Conservation (phyloP, 2,329 filamentous ascomycete species). For the Beauveria sp. region DNA sequence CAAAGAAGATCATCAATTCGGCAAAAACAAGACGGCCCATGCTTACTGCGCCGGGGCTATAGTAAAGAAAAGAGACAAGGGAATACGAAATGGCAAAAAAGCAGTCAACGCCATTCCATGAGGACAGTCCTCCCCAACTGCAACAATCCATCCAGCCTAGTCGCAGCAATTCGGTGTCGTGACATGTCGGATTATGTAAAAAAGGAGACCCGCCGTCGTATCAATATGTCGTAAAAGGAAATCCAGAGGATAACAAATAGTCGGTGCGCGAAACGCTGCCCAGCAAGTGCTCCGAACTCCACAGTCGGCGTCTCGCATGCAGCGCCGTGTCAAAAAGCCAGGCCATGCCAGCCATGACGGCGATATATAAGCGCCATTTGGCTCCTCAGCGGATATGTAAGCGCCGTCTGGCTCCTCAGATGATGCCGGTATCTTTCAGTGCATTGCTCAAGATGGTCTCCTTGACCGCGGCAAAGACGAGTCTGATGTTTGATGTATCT, state of each 20-base stretch:
- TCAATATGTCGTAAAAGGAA: conserved; percentile 6
- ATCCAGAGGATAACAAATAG: background rate
- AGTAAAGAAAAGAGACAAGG: background rate
- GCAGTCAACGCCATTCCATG: conserved; percentile 8
- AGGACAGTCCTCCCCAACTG: background rate
- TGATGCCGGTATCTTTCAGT: conserved; percentile 93
- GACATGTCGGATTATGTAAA: conserved; percentile 11
- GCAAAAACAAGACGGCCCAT: conserved; percentile 3
- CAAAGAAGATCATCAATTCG: conserved; percentile 4
- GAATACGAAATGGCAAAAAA: background rate
- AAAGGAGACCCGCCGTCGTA: conserved; percentile 4
- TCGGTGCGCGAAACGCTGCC: background rate
- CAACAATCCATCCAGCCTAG: background rate
- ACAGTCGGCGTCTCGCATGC: background rate
- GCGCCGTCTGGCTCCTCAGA: conserved; percentile 42
- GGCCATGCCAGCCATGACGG: background rate
- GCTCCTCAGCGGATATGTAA: conserved; percentile 35
- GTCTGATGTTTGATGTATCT: conserved; percentile 94
- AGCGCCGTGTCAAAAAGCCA: background rate
- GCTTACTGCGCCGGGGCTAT: conserved; percentile 9
- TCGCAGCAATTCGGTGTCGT: conserved; percentile 5
- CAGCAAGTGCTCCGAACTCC: conserved; percentile 11
- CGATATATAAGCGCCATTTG: background rate
- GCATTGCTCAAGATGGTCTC: conserved; percentile 98
- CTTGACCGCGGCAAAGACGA: conserved; percentile 97